phyloP scores from a whole-genome alignment of 208 protist genomes.

The Leishmania martiniquensis region DNA sequence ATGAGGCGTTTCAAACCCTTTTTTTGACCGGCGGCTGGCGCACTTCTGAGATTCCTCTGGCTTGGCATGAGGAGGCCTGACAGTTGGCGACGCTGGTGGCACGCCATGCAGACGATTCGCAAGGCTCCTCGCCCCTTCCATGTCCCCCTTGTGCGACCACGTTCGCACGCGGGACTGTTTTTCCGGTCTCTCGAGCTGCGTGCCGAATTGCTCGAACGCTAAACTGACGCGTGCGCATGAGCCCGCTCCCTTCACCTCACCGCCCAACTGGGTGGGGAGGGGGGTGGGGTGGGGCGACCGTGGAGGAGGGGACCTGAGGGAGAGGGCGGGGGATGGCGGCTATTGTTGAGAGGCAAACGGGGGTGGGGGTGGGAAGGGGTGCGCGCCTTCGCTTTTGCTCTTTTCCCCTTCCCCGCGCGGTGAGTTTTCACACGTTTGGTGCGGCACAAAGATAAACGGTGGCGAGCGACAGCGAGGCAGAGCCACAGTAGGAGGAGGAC shows the following conservation, averaged over 20 bases:
- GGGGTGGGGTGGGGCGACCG: neutral
- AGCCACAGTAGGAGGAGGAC: neutral
- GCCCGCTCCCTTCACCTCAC: neutral
- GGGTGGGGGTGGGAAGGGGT: neutral
- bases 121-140: neutral
- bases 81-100: neutral
- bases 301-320: neutral
- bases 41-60: neutral
- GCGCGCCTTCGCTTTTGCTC: neutral
- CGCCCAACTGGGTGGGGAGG: neutral
- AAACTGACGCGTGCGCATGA: neutral
- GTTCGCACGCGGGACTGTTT: neutral
- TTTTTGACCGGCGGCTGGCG: neutral
- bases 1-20: slow-evolving; percentile 66
- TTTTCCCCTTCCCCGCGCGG: neutral
- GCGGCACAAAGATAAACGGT: neutral
- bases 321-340: neutral
- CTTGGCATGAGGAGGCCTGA: neutral
- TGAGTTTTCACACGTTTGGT: neutral
- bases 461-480: neutral
- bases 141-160: neutral
- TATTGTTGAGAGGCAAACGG: neutral
- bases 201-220: neutral
- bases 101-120: neutral
- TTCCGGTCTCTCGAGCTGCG: neutral